Evolutionary conservation across 1,284 basidiomycete genomes (phyloP).

Genomic region (Coniophora puteana): DNA sequence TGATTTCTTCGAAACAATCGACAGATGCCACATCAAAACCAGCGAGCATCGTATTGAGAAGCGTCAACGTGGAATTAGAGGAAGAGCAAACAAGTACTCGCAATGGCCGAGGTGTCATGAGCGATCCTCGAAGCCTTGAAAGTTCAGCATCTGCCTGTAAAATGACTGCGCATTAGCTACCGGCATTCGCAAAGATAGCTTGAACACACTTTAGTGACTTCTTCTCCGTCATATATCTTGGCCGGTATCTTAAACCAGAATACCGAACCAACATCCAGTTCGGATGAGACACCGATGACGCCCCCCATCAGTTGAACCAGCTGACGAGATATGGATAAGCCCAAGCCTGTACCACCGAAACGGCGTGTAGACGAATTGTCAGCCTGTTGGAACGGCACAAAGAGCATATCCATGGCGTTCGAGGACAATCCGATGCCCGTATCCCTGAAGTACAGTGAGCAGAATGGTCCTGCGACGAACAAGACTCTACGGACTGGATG

Average conservation of each 20-base stretch:
- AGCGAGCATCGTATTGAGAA: slow-evolving; percentile 53
- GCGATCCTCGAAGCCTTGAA: slow-evolving; percentile 12
- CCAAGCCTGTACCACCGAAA: slow-evolving; percentile 70
- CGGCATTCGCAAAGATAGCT: not conserved
- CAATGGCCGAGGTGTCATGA: slow-evolving; percentile 44
- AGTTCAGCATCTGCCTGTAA: no score
- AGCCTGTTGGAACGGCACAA: slow-evolving; percentile 71
- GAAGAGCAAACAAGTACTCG: slow-evolving; percentile 55
- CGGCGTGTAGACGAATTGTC: slow-evolving; percentile 71
- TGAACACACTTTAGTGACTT: slow-evolving; percentile 34
- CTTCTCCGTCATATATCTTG: slow-evolving; percentile 49
- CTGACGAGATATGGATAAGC: slow-evolving; percentile 67
- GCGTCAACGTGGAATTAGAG: slow-evolving; percentile 51
- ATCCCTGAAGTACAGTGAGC: slow-evolving; percentile 37
- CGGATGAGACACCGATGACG: slow-evolving; percentile 62
- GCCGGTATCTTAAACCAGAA: slow-evolving; percentile 73
- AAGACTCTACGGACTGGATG: slow-evolving; percentile 45
- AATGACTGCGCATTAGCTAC: no score
- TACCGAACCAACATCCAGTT: slow-evolving; percentile 56
- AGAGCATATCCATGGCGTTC: slow-evolving; percentile 60
- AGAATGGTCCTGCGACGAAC: not conserved
- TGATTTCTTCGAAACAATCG: slow-evolving; percentile 37
- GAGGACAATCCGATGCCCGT: slow-evolving; percentile 65
- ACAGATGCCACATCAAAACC: slow-evolving; percentile 49
- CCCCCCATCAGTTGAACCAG: slow-evolving; percentile 73